These are phyloP conservation scores for Hypoxylon sp. DNA, from an alignment of 2,329 filamentous ascomycete species.

Conservation along the genomic window DNA sequence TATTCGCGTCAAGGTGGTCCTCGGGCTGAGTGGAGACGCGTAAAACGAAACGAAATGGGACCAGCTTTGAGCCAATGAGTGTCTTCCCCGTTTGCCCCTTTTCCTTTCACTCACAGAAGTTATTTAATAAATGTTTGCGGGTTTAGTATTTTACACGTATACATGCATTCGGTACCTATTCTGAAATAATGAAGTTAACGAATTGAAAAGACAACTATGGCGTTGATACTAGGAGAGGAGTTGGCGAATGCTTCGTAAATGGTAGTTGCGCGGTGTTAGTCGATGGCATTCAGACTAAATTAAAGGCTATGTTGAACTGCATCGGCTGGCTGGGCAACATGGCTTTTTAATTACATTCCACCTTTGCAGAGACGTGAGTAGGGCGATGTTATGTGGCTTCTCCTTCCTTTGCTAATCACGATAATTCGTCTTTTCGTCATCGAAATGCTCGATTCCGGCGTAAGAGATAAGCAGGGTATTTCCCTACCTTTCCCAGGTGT, in stretches of 20 bases:
- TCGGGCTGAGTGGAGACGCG: slow-evolving; percentile 48
- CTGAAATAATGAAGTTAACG: neutral
- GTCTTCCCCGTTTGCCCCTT: slow-evolving; percentile 18
- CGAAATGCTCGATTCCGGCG: slow-evolving; percentile 13
- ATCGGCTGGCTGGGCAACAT: slow-evolving; percentile 50
- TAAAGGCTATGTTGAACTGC: slow-evolving; percentile 19
- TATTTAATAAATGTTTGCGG: neutral
- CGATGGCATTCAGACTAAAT: slow-evolving; percentile 25
- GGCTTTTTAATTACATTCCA: slow-evolving; percentile 49
- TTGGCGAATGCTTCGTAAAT: neutral
- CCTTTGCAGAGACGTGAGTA: slow-evolving; percentile 10
- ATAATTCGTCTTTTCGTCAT: slow-evolving; percentile 25
- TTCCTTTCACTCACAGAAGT: neutral
- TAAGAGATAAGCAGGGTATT: slow-evolving; percentile 1
- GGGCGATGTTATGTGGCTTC: slow-evolving; percentile 10
- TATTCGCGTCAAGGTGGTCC: slow-evolving; percentile 44
- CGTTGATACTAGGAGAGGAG: neutral
- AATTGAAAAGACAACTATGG: neutral
- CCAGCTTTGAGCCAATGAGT: slow-evolving; percentile 14
- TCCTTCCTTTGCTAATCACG: slow-evolving; percentile 17
- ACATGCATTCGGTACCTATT: slow-evolving; percentile 1
- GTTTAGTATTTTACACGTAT: neutral
- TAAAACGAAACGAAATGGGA: slow-evolving; percentile 35
- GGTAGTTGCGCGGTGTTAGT: neutral
- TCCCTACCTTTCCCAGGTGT: slow-evolving; percentile 8